These are phyloP conservation scores for Royoungia palumana DNA, from an alignment of 768 basidiomycete species.

Conservation along the genomic window DNA sequence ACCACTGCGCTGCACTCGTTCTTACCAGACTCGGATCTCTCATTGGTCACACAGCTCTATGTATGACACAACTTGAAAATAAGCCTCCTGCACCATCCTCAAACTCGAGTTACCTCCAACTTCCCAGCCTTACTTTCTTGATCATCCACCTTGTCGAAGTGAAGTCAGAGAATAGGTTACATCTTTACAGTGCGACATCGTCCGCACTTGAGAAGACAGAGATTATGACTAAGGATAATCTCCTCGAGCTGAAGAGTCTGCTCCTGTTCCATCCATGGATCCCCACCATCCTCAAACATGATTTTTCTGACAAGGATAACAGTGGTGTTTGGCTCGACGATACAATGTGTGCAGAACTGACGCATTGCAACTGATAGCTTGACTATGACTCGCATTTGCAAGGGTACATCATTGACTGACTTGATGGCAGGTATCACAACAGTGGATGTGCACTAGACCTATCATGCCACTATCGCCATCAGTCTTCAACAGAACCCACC, in stretches of 20 bases:
- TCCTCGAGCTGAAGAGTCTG: not conserved
- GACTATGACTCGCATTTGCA: not conserved
- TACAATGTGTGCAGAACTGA: not conserved
- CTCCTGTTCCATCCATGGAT: slow-evolving; percentile 6
- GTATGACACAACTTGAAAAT: not conserved
- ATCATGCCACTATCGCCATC: too few species aligned
- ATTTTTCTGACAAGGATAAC: too few species aligned
- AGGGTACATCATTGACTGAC: not conserved
- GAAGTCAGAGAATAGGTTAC: not conserved
- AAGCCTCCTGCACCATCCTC: not conserved
- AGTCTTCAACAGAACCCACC: too few species aligned
- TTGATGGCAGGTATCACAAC: not conserved
- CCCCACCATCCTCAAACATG: not conserved
- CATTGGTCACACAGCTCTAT: not conserved
- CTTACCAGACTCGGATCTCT: not conserved
- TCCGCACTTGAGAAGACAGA: not conserved
- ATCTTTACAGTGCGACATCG: not conserved
- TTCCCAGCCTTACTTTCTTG: slow-evolving; percentile 1
- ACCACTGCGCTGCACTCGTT: not conserved
- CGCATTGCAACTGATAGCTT: not conserved
- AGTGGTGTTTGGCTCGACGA: not conserved
- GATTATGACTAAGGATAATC: not conserved
- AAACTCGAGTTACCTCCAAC: not conserved
- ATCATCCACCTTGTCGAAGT: not conserved
- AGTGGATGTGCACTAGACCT: not conserved